These are phyloP conservation scores for Adansonia rubrostipa DNA, from an alignment of 441 rosid genomes.

Conservation along the genomic window DNA sequence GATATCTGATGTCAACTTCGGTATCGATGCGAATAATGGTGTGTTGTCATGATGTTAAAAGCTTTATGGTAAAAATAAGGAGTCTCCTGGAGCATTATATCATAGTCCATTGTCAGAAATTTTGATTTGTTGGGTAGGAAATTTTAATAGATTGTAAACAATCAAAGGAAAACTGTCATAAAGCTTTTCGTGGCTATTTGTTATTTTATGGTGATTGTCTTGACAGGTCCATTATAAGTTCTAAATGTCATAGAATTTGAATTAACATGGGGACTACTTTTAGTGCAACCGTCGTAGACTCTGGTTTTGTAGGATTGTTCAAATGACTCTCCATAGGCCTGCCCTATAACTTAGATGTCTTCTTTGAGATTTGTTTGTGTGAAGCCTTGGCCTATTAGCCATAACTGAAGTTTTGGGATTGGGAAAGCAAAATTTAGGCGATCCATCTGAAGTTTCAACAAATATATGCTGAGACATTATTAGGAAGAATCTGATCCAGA, in stretches of 20 bases:
- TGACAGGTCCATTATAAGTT: not conserved
- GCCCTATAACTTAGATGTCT: not conserved
- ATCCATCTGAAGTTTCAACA: not conserved
- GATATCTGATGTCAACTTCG: not conserved
- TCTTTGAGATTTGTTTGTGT: not conserved
- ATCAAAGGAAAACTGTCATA: not conserved
- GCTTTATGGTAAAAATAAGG: not conserved
- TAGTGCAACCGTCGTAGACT: not conserved
- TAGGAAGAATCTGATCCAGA: not conserved
- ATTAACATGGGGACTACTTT: conserved; percentile 2
- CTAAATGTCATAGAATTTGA: conserved; percentile 2
- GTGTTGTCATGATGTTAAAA: not conserved
- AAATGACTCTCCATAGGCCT: not conserved
- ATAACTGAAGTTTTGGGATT: conserved; percentile 7
- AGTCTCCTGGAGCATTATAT: not conserved
- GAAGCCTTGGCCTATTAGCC: conserved; percentile 6
- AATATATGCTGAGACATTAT: not conserved
- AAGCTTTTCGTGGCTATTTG: not conserved
- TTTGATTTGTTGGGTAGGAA: not conserved
- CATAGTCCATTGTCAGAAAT: not conserved
- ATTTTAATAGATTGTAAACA: not conserved
- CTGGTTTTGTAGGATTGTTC: not conserved
- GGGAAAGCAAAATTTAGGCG: not conserved
- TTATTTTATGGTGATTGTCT: not conserved
- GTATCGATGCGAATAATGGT: not conserved